A percentile compares a stretch with the other conserved stretches of the same genome.
These are phyloP conservation scores for Kluyveromyces marxianus DNA, from an alignment of 1,139 yeast genomes.

Conservation along the genomic window DNA sequence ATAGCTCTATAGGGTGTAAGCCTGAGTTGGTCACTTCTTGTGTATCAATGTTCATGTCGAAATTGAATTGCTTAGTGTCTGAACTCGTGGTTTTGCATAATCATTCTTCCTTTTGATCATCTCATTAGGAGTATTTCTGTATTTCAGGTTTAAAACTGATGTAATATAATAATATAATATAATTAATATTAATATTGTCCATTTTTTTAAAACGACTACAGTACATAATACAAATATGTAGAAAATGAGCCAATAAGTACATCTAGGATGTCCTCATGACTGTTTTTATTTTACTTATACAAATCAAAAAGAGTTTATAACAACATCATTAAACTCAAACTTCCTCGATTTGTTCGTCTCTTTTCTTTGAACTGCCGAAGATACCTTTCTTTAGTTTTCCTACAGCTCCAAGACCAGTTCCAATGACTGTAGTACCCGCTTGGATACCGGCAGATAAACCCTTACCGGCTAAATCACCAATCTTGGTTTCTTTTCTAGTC, in stretches of 20 bases:
- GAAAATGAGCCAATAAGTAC: too few relatives aligned
- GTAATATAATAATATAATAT: too few relatives aligned
- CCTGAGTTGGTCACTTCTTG: constrained; percentile 9
- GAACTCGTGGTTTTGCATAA: not conserved
- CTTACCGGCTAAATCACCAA: constrained; percentile 34
- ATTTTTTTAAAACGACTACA: too few relatives aligned
- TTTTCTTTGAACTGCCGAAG: constrained; percentile 31
- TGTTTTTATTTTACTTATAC: too few relatives aligned
- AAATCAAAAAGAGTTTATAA: not conserved
- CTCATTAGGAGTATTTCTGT: not conserved
- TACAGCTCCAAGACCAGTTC: constrained; percentile 37
- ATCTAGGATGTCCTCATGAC: too few relatives aligned
- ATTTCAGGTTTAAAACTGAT: not conserved
- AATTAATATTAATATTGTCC: too few relatives aligned
- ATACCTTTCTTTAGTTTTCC: constrained; percentile 33
- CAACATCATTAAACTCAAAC: too few relatives aligned
- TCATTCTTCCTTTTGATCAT: too few relatives aligned
- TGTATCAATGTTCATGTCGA: constrained; percentile 1
- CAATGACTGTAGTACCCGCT: constrained; percentile 36
- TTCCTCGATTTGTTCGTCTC: constrained; percentile 7
- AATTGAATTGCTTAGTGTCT: not conserved
- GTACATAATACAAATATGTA: too few relatives aligned
- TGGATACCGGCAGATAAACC: constrained; percentile 36
- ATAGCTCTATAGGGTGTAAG: constrained; percentile 28
- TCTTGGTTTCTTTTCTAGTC: constrained; percentile 28